Evolutionary conservation across 768 basidiomycete genomes (phyloP), one percentile per base, ranked within the genome.

Genomic region (Kwoniella sp.): DNA sequence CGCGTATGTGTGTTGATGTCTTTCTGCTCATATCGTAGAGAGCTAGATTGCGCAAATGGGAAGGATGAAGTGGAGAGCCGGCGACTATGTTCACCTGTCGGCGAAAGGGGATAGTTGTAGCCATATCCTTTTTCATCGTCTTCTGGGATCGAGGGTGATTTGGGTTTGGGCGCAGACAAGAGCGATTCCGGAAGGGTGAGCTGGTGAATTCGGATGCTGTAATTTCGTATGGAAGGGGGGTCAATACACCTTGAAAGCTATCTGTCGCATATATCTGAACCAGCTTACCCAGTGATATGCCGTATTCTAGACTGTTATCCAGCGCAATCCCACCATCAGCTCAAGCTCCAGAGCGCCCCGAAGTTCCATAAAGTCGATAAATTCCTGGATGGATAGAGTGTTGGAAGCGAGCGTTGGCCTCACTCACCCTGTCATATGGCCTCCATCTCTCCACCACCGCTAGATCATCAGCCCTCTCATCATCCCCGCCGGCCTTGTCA

Each of bases 261-360:
- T n/a, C n/a, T n/a, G n/a, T n/a, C n/a, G n/a, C n/a, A n/a, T n/a
- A n/a, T n/a, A n/a, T n/a, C n/a, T n/a, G n/a, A n/a, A 15, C 24
- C 30, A n/a, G 29, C 72, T 22, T 36, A 72, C 75, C 75, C 75
- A 8, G 75, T 77, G 58, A 77, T 74, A 29, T 72, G 69, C 40
- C 75, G 19, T 25, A 77, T 74, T 0, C 68, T 57, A 19, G 72
- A 72, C 72, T 76, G 54, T 46, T n/a, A n/a, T n/a, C n/a, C n/a
- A n/a, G n/a, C n/a, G n/a, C n/a, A n/a, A n/a, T n/a, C n/a, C n/a
- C n/a, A n/a, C n/a, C n/a, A n/a, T n/a, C n/a, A n/a, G n/a, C n/a
- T n/a, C n/a, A n/a, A n/a, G n/a, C n/a, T n/a, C n/a, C n/a, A n/a
- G n/a, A n/a, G n/a, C n/a, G n/a, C n/a, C n/a, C n/a, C n/a, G n/a